Percentiles rank a stretch among this genome's conserved stretches.
Conservation (phyloP, 129 eudicot genomes). For the Helianthus annuus region DNA sequence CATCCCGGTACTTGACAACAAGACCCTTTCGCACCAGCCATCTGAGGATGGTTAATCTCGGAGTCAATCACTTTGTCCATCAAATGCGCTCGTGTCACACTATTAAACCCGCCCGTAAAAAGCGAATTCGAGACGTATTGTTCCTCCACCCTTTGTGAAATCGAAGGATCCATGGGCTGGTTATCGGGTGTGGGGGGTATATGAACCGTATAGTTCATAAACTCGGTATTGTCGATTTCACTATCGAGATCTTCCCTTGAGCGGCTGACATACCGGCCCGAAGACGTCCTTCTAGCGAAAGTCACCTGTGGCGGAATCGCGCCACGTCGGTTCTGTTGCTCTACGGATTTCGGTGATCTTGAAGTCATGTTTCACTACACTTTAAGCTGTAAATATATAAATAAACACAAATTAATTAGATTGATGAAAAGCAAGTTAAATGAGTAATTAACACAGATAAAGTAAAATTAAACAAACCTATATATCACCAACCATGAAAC, state of each 20-base stretch:
- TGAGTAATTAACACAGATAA: too few relatives aligned
- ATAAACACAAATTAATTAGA: not conserved
- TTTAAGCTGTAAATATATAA: not conserved
- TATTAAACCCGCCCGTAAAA: slow-evolving; percentile 69
- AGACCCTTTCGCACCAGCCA: slow-evolving; percentile 81
- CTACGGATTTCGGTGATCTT: slow-evolving; percentile 37
- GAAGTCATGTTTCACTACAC: slow-evolving; percentile 32
- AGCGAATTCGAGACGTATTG: slow-evolving; percentile 63
- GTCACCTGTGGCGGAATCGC: slow-evolving; percentile 49
- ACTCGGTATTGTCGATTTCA: slow-evolving; percentile 42
- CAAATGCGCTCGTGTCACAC: slow-evolving; percentile 61
- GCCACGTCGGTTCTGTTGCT: slow-evolving; percentile 31
- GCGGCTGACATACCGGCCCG: slow-evolving; percentile 41
- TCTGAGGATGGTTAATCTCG: slow-evolving; percentile 55
- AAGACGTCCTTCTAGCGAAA: slow-evolving; percentile 48
- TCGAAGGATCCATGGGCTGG: slow-evolving; percentile 64
- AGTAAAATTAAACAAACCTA: not conserved
- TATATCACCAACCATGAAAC: slow-evolving; percentile 34
- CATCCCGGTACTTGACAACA: slow-evolving; percentile 58
- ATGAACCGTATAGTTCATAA: slow-evolving; percentile 43
- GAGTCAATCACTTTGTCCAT: slow-evolving; percentile 72
- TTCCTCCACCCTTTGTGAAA: slow-evolving; percentile 56
- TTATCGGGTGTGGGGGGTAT: slow-evolving; percentile 64
- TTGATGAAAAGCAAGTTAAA: not conserved
- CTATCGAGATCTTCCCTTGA: slow-evolving; percentile 61